phyloP scores from a whole-genome alignment of 805 yeast genomes.

The Candida orba region DNA sequence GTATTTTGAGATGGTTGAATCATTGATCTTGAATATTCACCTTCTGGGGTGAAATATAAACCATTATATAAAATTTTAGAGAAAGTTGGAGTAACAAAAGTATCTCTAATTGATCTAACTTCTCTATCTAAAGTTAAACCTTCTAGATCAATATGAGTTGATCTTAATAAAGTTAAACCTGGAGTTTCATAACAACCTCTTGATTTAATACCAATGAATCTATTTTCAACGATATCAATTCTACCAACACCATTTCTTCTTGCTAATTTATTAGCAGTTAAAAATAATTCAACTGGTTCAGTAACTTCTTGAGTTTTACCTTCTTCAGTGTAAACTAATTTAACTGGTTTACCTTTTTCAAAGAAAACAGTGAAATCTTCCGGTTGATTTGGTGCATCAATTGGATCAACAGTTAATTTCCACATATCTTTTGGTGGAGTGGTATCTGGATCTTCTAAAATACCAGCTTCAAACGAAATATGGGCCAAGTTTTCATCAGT shows the following conservation, averaged over 20 bases:
- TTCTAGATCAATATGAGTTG: slow-evolving; percentile 92
- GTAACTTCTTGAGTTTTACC: slow-evolving; percentile 56
- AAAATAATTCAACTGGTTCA: slow-evolving; percentile 86
- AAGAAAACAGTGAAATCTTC: slow-evolving; percentile 82
- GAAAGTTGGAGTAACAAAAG: slow-evolving; percentile 88
- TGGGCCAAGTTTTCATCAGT: slow-evolving; percentile 99
- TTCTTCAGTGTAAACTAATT: slow-evolving; percentile 58
- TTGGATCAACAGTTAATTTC: slow-evolving; percentile 95
- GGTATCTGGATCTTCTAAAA: slow-evolving; percentile 95
- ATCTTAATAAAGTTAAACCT: slow-evolving; percentile 90
- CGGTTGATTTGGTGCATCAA: slow-evolving; percentile 90
- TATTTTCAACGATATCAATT: slow-evolving; percentile 97
- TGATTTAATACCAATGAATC: slow-evolving; percentile 97
- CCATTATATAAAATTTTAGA: slow-evolving; percentile 92
- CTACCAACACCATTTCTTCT: slow-evolving; percentile 99
- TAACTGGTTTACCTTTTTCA: slow-evolving; percentile 81
- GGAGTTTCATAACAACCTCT: slow-evolving; percentile 99
- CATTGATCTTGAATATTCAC: slow-evolving; percentile 91
- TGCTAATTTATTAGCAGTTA: slow-evolving; percentile 89
- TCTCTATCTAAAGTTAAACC: slow-evolving; percentile 97
- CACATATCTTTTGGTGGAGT: slow-evolving; percentile 99
- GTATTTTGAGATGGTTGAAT: slow-evolving; percentile 91
- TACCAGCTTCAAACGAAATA: slow-evolving; percentile 98
- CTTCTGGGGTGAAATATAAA: slow-evolving; percentile 96
- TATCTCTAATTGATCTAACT: slow-evolving; percentile 94